Conservation (phyloP, 257 asterid species). For the Eucommia ulmoides region DNA sequence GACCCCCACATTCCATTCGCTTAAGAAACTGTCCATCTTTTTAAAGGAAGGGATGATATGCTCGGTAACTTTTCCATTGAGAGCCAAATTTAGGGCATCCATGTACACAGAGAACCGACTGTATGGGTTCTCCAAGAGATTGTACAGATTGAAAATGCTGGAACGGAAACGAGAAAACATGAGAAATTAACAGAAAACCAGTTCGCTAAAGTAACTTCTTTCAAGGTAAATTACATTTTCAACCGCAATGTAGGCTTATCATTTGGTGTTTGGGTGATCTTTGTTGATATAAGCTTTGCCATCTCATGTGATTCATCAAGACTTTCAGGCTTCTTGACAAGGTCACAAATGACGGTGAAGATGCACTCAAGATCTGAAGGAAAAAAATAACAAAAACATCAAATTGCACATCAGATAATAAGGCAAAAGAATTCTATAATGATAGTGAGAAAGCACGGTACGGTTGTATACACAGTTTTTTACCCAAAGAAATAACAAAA, state of each 20-base stretch:
- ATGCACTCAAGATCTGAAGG: conserved; percentile 79
- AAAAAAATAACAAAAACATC: neutral
- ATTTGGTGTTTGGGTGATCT: conserved; percentile 56
- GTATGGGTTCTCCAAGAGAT: conserved; percentile 76
- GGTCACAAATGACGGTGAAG: conserved; percentile 75
- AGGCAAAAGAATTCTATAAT: too few species aligned
- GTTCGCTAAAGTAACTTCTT: conserved; percentile 1
- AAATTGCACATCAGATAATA: too few species aligned
- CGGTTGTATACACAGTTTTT: too few species aligned
- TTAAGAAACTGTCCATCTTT: conserved; percentile 57
- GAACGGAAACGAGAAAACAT: conserved; percentile 8
- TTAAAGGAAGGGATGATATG: conserved; percentile 64
- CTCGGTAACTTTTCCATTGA: conserved; percentile 63
- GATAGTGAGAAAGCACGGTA: too few species aligned
- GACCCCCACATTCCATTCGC: conserved; percentile 77
- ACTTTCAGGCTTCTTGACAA: conserved; percentile 70
- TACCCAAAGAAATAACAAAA: too few species aligned
- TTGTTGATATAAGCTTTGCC: conserved; percentile 68
- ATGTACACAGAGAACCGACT: conserved; percentile 81
- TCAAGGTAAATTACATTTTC: conserved; percentile 42
- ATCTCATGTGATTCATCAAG: conserved; percentile 67
- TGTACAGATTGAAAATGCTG: conserved; percentile 90
- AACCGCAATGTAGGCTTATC: conserved; percentile 76
- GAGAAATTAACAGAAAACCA: conserved; percentile 7
- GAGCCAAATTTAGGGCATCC: conserved; percentile 81